Evolutionary conservation across 148 eudicot genomes (phyloP).

Genomic region (Rhododendron simsii): DNA sequence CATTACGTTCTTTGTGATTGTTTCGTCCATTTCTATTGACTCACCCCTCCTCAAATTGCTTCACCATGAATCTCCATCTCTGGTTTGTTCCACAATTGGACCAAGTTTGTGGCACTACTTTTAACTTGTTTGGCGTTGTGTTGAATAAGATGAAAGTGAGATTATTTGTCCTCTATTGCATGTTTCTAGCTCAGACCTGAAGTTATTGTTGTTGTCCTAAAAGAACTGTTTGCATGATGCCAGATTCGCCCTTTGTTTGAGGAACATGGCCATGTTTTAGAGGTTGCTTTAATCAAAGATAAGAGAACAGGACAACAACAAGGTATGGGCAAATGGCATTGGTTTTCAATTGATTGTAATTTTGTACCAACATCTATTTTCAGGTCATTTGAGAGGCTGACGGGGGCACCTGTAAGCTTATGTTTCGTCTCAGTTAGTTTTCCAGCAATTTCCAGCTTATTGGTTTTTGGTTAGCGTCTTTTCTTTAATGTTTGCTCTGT

Average conservation of each 20-base stretch:
- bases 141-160: background rate
- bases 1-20: background rate
- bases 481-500: slow-evolving; percentile 52
- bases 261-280: slow-evolving; percentile 80
- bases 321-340: slow-evolving; percentile 54
- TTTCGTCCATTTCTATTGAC: background rate
- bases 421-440: slow-evolving; percentile 61
- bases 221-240: slow-evolving; percentile 15
- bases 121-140: background rate
- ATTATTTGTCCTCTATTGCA: background rate
- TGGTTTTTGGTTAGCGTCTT: slow-evolving; percentile 48
- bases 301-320: slow-evolving; percentile 88
- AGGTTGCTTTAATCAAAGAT: slow-evolving; percentile 91
- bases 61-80: background rate
- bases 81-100: background rate
- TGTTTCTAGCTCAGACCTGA: background rate
- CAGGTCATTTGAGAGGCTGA: slow-evolving; percentile 77
- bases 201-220: background rate
- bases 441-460: slow-evolving; percentile 49
- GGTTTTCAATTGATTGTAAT: slow-evolving; percentile 18
- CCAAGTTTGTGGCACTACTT: background rate
- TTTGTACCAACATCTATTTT: slow-evolving; percentile 43
- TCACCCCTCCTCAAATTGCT: background rate
- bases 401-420: slow-evolving; percentile 69
- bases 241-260: slow-evolving; percentile 91